Evolutionary conservation across 2,329 filamentous ascomycete genomes (phyloP), one percentile per base, ranked within the genome.

Genomic region (Hymenotorrendiella dingleyae): DNA sequence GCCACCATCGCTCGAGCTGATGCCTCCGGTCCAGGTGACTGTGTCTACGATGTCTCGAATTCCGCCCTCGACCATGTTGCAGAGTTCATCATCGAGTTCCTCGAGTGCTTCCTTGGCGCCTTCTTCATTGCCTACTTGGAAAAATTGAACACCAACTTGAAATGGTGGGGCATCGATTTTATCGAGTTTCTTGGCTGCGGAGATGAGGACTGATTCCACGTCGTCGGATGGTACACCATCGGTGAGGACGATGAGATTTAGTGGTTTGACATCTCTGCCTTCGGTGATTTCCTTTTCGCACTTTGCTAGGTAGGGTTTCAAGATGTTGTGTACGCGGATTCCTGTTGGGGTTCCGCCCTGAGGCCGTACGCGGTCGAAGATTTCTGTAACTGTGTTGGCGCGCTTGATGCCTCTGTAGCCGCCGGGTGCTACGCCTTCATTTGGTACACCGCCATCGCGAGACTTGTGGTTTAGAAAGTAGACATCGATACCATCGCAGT

Each of bases 61-160:
- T 11, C 72, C 69, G 22, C 72, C 67, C 22, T 72, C 66, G 20
- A 70, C 67, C n/a, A 76, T 57, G 30, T 74, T 69, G 2, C 65
- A 68, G 26, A 93, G 66, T 3, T 75, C 74, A 61, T 96, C 86
- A 59, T 97, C 91, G 6, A 97, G 71, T 35, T 81, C 72, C 53
- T 75, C 68, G 28, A 97, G 69, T 42, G 83, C 79, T 52, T 71
- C 64, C 1, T 72, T 70, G 0, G 90, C 91, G 0, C 64, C 68
- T 1, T 66, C 59, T 54, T 94, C 86, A 37, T 76, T 73, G 43
- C 93, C 91, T 33, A 97, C 85, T 65, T 96, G 91, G 70, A 97
- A 94, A 69, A 97, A 97, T 63, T 97, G 91, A 43, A 97, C 79
- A 24, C 91, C 91, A 7, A 96, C 71, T 67, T 97, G 93, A 71